A percentile compares a stretch with the other conserved stretches of the same genome.
Evolutionary conservation across 1,284 basidiomycete genomes (phyloP).

Genomic region (Erythrobasidium hasegawianum): DNA sequence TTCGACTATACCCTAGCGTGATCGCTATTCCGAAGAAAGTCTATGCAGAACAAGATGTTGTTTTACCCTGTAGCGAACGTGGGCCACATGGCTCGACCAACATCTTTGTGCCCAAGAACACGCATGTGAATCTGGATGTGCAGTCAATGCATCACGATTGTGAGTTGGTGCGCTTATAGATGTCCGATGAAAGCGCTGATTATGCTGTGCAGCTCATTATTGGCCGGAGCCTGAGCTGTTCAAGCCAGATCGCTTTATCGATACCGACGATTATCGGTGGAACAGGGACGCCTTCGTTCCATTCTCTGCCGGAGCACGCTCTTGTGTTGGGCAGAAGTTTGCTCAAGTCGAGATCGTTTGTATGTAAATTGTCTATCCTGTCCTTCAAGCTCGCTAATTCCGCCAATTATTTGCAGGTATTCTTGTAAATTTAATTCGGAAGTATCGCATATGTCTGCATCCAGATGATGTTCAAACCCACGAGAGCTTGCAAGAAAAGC

Average conservation of each 20-base stretch:
- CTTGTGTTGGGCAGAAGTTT: conserved; percentile 58
- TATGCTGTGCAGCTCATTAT: conserved; percentile 52
- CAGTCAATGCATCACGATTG: conserved; percentile 47
- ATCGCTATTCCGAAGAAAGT: conserved; percentile 54
- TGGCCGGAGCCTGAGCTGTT: conserved; percentile 58
- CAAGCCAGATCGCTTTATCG: conserved; percentile 57
- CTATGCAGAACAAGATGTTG: conserved; percentile 43
- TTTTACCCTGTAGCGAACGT: conserved; percentile 43
- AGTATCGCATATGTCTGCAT: conserved; percentile 16
- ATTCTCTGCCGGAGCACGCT: conserved; percentile 57
- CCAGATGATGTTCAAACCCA: neutral
- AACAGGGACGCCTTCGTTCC: conserved; percentile 55
- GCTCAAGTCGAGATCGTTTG: conserved; percentile 39
- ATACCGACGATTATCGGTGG: conserved; percentile 50
- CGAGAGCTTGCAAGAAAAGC: conserved; percentile 7
- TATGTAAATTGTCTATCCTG: too few species aligned
- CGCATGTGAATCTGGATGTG: conserved; percentile 35
- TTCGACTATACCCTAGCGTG: conserved; percentile 61
- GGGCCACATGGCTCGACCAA: conserved; percentile 48
- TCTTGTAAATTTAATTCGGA: conserved; percentile 16
- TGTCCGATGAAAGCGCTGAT: conserved; percentile 21
- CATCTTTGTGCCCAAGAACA: conserved; percentile 55
- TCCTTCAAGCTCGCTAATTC: too few species aligned
- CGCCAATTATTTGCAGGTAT: conserved; percentile 3
- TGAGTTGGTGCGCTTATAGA: conserved; percentile 39